Conservation (phyloP, 805 yeast genomes). For the Naumovozyma baii region DNA sequence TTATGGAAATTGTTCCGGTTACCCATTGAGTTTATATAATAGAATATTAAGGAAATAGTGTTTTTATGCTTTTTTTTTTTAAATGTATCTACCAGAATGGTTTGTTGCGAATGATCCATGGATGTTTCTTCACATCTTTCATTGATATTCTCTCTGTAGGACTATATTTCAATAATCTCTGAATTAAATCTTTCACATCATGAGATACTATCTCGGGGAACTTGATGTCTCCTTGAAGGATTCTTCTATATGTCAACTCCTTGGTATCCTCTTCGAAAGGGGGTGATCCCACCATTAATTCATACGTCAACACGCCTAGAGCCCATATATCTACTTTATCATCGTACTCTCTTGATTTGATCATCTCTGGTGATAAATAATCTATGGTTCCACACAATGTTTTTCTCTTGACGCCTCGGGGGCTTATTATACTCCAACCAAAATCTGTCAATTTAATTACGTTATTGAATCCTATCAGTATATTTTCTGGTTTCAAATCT, state of each 20-base stretch:
- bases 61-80: too few relatives aligned
- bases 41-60: too few relatives aligned
- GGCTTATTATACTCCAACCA: slow-evolving; percentile 81
- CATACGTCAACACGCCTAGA: slow-evolving; percentile 77
- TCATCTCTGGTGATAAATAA: slow-evolving; percentile 92
- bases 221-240: slow-evolving; percentile 63
- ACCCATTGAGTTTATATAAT: too few relatives aligned
- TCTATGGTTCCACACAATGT: slow-evolving; percentile 95
- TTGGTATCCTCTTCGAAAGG: slow-evolving; percentile 83
- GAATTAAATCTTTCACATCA: slow-evolving; percentile 72
- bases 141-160: slow-evolving; percentile 60
- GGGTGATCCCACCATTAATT: slow-evolving; percentile 77
- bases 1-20: too few relatives aligned
- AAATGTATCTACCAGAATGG: slow-evolving; percentile 41
- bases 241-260: slow-evolving; percentile 70
- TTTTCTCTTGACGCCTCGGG: slow-evolving; percentile 48
- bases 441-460: slow-evolving; percentile 81
- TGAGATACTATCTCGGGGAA: slow-evolving; percentile 62
- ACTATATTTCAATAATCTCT: slow-evolving; percentile 50
- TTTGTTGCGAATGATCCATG: slow-evolving; percentile 69
- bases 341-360: slow-evolving; percentile 72
- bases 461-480: slow-evolving; percentile 66
- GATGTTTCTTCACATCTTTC: slow-evolving; percentile 57
- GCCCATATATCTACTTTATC: slow-evolving; percentile 86
- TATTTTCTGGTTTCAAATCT: slow-evolving; percentile 91